phyloP scores from a whole-genome alignment of 1,284 basidiomycete genomes.

The Pulchroboletus neoregius region DNA sequence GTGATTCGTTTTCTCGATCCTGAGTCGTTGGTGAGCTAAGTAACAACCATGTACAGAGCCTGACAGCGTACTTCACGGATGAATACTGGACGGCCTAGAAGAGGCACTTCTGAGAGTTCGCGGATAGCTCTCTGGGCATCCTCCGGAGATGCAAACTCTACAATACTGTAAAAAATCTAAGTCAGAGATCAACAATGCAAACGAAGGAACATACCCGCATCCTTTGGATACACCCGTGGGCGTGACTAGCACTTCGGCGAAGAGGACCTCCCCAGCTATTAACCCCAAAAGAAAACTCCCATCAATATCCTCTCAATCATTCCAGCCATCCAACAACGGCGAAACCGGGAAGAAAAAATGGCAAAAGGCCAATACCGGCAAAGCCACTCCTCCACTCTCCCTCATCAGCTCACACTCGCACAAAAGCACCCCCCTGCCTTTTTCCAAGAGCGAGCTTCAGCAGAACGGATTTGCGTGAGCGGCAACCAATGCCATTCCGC shows the following conservation, averaged over 20 bases:
- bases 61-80: constrained; percentile 78
- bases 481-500: constrained; percentile 26
- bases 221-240: constrained; percentile 97
- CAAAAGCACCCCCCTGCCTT: constrained; percentile 33
- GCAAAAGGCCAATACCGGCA: constrained; percentile 19
- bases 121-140: constrained; percentile 83
- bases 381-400: constrained; percentile 31
- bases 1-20: constrained; percentile 95
- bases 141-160: constrained; percentile 84
- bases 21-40: constrained; percentile 34
- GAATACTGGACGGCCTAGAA: constrained; percentile 91
- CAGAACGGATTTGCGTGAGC: constrained; percentile 35
- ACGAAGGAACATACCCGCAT: constrained; percentile 78
- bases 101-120: constrained; percentile 82
- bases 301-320: constrained; percentile 78
- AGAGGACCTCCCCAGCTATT: constrained; percentile 95
- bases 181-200: background rate
- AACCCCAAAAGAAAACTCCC: constrained; percentile 77
- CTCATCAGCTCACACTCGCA: constrained; percentile 36
- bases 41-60: background rate
- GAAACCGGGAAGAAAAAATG: constrained; percentile 45
- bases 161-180: constrained; percentile 58
- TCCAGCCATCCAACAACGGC: constrained; percentile 61
- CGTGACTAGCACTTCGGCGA: constrained; percentile 96
- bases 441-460: constrained; percentile 35